Conservation (phyloP, 768 basidiomycete species). For the Glaciozyma antarctica region DNA sequence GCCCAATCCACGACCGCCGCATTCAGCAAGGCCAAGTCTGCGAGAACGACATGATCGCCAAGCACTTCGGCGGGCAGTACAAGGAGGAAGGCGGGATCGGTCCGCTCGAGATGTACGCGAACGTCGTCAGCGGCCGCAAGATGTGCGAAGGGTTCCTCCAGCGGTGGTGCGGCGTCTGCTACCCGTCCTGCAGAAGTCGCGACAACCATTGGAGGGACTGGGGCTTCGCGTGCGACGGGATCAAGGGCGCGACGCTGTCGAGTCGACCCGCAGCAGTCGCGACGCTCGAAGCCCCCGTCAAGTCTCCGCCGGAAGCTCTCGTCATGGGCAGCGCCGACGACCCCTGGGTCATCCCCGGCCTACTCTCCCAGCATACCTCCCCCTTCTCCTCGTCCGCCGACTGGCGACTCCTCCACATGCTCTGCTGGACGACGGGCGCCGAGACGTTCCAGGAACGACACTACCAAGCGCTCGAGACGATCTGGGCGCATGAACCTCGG, state of each 20-base stretch:
- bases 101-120: constrained; percentile 26
- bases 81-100: constrained; percentile 16
- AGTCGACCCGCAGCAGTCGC: background rate
- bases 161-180: constrained; percentile 29
- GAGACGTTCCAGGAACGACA: constrained; percentile 24
- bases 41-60: constrained; percentile 31
- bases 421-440: constrained; percentile 15
- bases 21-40: constrained; percentile 30
- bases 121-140: constrained; percentile 17
- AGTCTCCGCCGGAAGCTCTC: background rate
- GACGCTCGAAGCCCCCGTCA: constrained; percentile 7
- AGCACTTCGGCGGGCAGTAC: constrained; percentile 22
- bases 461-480: constrained; percentile 25
- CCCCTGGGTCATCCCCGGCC: constrained; percentile 29
- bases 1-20: constrained; percentile 28
- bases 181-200: constrained; percentile 23
- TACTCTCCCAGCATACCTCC: constrained; percentile 20
- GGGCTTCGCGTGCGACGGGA: constrained; percentile 26
- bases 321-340: constrained; percentile 20
- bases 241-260: constrained; percentile 23
- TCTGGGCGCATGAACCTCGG: constrained; percentile 26
- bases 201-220: constrained; percentile 14
- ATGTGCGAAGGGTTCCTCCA: constrained; percentile 20
- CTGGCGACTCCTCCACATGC: constrained; percentile 28
- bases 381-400: constrained; percentile 14